Evolutionary conservation across 306 rosid genomes (phyloP).

Genomic region (Trichosanthes truncata): DNA sequence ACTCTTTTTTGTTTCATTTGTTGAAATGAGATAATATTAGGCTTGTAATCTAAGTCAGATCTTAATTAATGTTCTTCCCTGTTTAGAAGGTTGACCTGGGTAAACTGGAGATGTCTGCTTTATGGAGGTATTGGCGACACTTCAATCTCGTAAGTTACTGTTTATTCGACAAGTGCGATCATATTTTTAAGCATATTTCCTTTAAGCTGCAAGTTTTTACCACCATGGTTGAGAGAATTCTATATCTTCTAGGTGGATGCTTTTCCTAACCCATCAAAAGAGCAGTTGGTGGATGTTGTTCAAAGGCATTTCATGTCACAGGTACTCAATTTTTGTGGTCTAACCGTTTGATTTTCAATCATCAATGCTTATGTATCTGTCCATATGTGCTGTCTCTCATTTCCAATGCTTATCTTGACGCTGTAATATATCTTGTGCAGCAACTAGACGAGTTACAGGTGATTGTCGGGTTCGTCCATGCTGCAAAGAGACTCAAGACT

Average conservation of each 20-base stretch:
- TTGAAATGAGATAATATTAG: background rate
- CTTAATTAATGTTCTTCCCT: background rate
- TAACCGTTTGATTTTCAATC: background rate
- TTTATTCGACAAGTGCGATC: background rate
- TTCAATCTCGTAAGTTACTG: conserved; percentile 65
- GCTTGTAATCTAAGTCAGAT: background rate
- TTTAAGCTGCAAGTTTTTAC: background rate
- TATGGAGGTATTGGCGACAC: conserved; percentile 98
- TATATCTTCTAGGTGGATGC: conserved; percentile 54
- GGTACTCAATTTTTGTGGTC: conserved; percentile 26
- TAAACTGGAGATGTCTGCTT: conserved; percentile 93
- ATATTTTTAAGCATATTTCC: background rate
- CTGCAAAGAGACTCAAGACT: conserved; percentile 86
- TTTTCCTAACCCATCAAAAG: conserved; percentile 85
- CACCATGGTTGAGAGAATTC: conserved; percentile 2
- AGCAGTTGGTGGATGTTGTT: conserved; percentile 81
- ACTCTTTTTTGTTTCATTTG: background rate
- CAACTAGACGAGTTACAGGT: conserved; percentile 98
- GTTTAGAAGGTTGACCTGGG: conserved; percentile 75
- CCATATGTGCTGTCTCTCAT: background rate
- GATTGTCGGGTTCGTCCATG: conserved; percentile 79
- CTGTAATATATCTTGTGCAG: conserved; percentile 35
- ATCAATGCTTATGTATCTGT: background rate
- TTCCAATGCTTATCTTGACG: background rate
- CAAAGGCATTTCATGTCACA: conserved; percentile 99